Conservation (phyloP, 192 early-diverging fungal genomes). For the Coemansia sp. region DNA sequence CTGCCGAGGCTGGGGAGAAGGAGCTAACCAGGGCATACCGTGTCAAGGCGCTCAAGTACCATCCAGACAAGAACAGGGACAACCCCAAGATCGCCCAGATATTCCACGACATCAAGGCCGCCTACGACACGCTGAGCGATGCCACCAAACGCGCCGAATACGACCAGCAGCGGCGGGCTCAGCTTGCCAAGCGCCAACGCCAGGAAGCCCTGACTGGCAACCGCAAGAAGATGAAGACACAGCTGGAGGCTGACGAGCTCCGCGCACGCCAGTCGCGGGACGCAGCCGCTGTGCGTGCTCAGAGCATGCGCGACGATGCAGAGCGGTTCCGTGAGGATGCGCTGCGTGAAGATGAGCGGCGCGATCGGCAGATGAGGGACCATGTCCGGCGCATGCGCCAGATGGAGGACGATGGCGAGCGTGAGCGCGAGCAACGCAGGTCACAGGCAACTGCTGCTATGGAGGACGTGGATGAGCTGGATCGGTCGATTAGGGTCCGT, state of each 20-base stretch:
- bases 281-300: constrained; percentile 7
- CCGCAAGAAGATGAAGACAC: constrained; percentile 48
- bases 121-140: constrained; percentile 35
- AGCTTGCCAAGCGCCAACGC: constrained; percentile 46
- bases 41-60: constrained; percentile 77
- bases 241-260: constrained; percentile 38
- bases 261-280: constrained; percentile 15
- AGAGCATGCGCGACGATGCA: constrained; percentile 26
- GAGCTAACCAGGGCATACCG: constrained; percentile 81
- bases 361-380: constrained; percentile 36
- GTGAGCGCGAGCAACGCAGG: constrained; percentile 2
- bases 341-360: constrained; percentile 17
- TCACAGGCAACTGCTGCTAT: constrained; percentile 4
- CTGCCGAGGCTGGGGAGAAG: constrained; percentile 67
- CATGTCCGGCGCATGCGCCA: constrained; percentile 11
- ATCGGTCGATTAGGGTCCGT: constrained; percentile 32
- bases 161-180: constrained; percentile 29
- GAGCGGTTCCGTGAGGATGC: constrained; percentile 35
- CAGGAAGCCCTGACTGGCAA: constrained; percentile 23
- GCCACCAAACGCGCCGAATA: constrained; percentile 28
- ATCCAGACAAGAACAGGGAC: constrained; percentile 87
- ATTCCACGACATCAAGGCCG: constrained; percentile 39
- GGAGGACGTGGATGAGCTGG: constrained; percentile 37
- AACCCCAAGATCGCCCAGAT: constrained; percentile 26
- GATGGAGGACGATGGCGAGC: constrained; percentile 7